phyloP scores from a whole-genome alignment of 192 early-diverging fungal genomes.

The Podila horticola region DNA sequence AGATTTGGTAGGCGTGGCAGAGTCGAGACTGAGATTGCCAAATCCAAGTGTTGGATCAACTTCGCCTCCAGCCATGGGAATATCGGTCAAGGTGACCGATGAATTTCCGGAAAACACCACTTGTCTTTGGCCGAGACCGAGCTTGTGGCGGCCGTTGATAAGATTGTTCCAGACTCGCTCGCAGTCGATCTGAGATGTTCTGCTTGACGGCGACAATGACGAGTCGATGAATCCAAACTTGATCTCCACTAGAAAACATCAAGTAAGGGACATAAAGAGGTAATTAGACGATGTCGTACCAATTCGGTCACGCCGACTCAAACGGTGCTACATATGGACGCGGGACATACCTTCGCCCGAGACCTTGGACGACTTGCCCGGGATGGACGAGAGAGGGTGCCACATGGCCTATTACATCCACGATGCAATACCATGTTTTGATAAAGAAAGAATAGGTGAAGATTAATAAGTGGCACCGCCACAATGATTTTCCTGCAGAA shows the following conservation, averaged over 20 bases:
- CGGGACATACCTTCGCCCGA: slow-evolving; percentile 39
- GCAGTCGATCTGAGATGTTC: slow-evolving; percentile 23
- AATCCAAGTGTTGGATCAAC: neutral
- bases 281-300: neutral
- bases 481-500: neutral
- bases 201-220: slow-evolving; percentile 10
- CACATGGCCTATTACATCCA: slow-evolving; percentile 47
- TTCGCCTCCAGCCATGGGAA: slow-evolving; percentile 25
- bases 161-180: slow-evolving; percentile 18
- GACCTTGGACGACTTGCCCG: slow-evolving; percentile 29
- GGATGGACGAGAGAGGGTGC: slow-evolving; percentile 33
- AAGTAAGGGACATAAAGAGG: neutral
- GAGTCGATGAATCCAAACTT: slow-evolving; percentile 45
- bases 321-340: neutral
- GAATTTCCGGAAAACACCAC: slow-evolving; percentile 7
- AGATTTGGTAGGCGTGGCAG: slow-evolving; percentile 11
- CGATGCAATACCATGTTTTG: too few relatives aligned
- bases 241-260: slow-evolving; percentile 24
- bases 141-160: slow-evolving; percentile 9
- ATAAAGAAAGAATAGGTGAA: neutral
- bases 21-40: slow-evolving; percentile 14
- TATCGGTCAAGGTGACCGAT: slow-evolving; percentile 24
- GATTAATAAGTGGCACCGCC: neutral
- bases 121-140: slow-evolving; percentile 27
- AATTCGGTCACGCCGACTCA: too few relatives aligned